Conservation (phyloP, 2,329 filamentous ascomycete genomes). For the Ascochyta fabae region DNA sequence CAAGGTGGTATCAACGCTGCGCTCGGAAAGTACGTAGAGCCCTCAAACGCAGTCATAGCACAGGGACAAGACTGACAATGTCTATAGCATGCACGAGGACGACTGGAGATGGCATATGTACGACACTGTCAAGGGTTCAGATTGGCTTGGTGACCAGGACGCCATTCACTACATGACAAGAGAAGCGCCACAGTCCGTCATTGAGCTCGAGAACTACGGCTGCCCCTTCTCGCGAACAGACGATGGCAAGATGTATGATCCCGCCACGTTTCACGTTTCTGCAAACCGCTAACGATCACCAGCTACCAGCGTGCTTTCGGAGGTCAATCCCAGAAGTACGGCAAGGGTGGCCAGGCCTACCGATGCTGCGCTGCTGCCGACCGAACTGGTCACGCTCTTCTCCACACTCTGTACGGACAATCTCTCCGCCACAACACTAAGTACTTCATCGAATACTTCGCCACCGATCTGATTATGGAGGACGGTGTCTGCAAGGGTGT, state of each 20-base stretch:
- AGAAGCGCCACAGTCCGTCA: conserved; percentile 88
- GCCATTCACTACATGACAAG: conserved; percentile 99
- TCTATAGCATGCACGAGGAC: conserved; percentile 82
- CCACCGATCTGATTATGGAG: conserved; percentile 96
- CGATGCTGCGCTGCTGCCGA: conserved; percentile 96
- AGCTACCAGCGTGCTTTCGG: conserved; percentile 98
- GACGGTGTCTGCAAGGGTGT: conserved; percentile 96
- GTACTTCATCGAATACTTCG: conserved; percentile 99
- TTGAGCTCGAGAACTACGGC: conserved; percentile 96
- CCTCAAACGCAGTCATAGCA: background rate
- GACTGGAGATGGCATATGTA: conserved; percentile 99
- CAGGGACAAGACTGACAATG: conserved; percentile 28
- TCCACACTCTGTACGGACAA: conserved; percentile 98
- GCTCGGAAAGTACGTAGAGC: conserved; percentile 69
- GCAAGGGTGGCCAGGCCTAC: conserved; percentile 98
- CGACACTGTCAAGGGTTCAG: conserved; percentile 96
- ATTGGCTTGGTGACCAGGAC: conserved; percentile 97
- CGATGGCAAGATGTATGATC: conserved; percentile 81
- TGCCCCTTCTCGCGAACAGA: conserved; percentile 97
- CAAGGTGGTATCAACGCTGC: conserved; percentile 86
- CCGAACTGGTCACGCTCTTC: conserved; percentile 93
- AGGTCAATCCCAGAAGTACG: conserved; percentile 93
- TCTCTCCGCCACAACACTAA: conserved; percentile 97
- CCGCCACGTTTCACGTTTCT: conserved; percentile 19
- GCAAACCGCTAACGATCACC: conserved; percentile 19